Percentiles rank a stretch among this genome's conserved stretches.
Conservation (phyloP, 495 filamentous ascomycete species). For the Penicillium canariense region DNA sequence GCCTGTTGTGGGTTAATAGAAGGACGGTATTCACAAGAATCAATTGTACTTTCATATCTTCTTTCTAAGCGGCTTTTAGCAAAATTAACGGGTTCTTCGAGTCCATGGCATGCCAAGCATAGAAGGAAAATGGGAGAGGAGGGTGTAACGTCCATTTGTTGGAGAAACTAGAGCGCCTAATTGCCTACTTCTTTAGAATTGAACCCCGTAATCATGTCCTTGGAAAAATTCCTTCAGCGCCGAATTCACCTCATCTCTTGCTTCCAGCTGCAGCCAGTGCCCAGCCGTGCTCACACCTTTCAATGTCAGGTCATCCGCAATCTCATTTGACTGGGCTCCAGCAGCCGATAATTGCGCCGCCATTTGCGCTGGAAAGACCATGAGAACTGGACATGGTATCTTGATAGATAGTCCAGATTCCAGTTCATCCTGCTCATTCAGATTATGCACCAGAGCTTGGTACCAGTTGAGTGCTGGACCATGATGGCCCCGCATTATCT, state of each 20-base stretch:
- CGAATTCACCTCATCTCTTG: slow-evolving; percentile 36
- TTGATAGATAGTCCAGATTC: slow-evolving; percentile 8
- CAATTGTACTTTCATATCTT: too few relatives aligned
- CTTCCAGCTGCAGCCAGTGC: slow-evolving; percentile 35
- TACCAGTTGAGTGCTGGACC: slow-evolving; percentile 31
- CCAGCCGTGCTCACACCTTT: slow-evolving; percentile 20
- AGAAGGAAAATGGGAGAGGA: too few relatives aligned
- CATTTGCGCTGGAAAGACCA: slow-evolving; percentile 12
- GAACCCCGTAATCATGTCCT: too few relatives aligned
- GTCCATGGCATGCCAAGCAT: too few relatives aligned
- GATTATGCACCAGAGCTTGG: slow-evolving; percentile 24
- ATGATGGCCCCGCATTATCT: slow-evolving; percentile 28
- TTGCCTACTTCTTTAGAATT: too few relatives aligned
- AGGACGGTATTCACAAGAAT: too few relatives aligned
- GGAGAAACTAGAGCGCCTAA: too few relatives aligned
- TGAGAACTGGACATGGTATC: slow-evolving; percentile 17
- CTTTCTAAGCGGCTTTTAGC: too few relatives aligned
- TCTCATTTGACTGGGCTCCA: slow-evolving; percentile 16
- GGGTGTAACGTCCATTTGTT: too few relatives aligned
- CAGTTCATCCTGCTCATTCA: slow-evolving; percentile 28
- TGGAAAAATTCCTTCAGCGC: slow-evolving; percentile 41
- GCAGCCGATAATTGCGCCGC: slow-evolving; percentile 12
- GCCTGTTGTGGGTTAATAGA: slow-evolving; percentile 24
- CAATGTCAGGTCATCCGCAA: slow-evolving; percentile 21
- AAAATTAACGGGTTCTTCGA: too few relatives aligned